Evolutionary conservation across 208 protist species (phyloP).

Genomic region (Trypanosoma brucei): DNA sequence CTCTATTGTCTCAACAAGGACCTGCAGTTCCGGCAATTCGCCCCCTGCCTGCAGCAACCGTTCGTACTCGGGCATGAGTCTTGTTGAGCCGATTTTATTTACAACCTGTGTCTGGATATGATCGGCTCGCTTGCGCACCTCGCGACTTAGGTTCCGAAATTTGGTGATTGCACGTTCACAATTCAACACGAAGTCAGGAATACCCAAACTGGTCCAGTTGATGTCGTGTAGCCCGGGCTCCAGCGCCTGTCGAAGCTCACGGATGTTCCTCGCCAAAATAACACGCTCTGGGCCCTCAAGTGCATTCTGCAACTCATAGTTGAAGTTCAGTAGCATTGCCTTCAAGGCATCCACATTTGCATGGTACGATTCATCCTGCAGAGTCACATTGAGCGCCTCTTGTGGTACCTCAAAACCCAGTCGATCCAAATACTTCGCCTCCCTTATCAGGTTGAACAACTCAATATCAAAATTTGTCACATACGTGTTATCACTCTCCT

Average conservation of each 20-base stretch:
- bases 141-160: constrained; percentile 94
- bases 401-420: constrained; percentile 95
- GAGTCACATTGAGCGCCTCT: constrained; percentile 94
- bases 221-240: constrained; percentile 93
- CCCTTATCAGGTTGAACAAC: constrained; percentile 94
- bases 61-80: constrained; percentile 78
- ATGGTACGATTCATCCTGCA: constrained; percentile 98
- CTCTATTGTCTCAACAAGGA: constrained; percentile 91
- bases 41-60: constrained; percentile 72
- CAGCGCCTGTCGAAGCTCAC: constrained; percentile 86
- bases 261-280: constrained; percentile 88
- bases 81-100: constrained; percentile 83
- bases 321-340: constrained; percentile 90
- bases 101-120: constrained; percentile 91
- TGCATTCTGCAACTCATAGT: constrained; percentile 71
- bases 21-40: constrained; percentile 89
- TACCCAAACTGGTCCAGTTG: constrained; percentile 98
- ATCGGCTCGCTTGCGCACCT: constrained; percentile 95
- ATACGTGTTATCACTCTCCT: constrained; percentile 66
- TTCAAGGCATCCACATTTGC: constrained; percentile 93
- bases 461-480: constrained; percentile 93
- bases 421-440: constrained; percentile 96
- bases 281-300: constrained; percentile 88
- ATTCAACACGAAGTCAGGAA: constrained; percentile 93
- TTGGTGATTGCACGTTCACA: constrained; percentile 94